These are phyloP conservation scores for Aspergillus tanneri DNA, from an alignment of 2,329 filamentous ascomycete species.

Conservation along the genomic window DNA sequence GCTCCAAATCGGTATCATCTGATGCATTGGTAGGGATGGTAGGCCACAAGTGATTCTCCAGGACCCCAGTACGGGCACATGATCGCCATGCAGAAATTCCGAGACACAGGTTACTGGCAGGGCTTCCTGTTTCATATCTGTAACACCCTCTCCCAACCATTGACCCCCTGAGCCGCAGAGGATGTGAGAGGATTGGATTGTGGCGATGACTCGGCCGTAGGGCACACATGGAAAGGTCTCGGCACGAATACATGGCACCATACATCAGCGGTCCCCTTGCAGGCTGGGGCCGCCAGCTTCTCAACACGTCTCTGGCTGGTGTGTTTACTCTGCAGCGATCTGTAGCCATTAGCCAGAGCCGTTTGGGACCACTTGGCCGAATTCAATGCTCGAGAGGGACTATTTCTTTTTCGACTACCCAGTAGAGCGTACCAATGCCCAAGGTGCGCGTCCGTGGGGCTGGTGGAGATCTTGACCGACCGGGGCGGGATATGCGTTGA, in stretches of 20 bases:
- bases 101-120: background rate
- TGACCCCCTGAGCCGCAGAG: background rate
- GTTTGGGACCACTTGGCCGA: conserved; percentile 3
- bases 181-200: background rate
- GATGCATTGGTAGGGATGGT: background rate
- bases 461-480: background rate
- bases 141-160: background rate
- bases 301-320: background rate
- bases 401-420: background rate
- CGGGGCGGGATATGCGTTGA: background rate
- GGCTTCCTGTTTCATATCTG: background rate
- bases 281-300: background rate
- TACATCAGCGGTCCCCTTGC: conserved; percentile 4
- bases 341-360: background rate
- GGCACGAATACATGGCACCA: conserved; percentile 8
- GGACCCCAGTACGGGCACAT: background rate
- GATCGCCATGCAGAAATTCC: background rate
- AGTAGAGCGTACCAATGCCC: background rate
- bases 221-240: background rate
- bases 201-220: conserved; percentile 1
- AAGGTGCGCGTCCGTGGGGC: background rate
- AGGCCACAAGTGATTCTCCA: background rate
- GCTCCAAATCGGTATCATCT: background rate
- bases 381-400: background rate
- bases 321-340: background rate